These are phyloP conservation scores for Fusarium sterilihyphosum DNA, from an alignment of 2,329 filamentous ascomycete genomes.

Conservation along the genomic window DNA sequence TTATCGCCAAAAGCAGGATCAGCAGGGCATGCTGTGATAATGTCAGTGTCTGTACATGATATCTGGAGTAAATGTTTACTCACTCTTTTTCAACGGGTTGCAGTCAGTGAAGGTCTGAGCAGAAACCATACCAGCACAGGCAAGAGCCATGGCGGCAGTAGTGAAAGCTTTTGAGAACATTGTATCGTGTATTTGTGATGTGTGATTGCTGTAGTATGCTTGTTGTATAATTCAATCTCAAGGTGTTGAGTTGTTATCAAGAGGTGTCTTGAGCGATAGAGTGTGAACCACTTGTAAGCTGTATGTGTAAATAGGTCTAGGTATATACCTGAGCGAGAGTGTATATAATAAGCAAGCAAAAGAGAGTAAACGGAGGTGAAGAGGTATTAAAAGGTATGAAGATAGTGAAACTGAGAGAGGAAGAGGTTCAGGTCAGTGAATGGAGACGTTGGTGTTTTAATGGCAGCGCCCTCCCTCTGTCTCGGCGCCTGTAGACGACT, in stretches of 20 bases:
- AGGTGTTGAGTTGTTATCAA: slow-evolving; percentile 22
- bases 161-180: slow-evolving; percentile 59
- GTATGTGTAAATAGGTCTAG: background rate
- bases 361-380: slow-evolving; percentile 8
- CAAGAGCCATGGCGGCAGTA: slow-evolving; percentile 58
- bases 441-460: slow-evolving; percentile 36
- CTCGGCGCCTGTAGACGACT: slow-evolving; percentile 20
- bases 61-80: background rate
- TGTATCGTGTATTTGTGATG: slow-evolving; percentile 24
- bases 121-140: slow-evolving; percentile 59
- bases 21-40: slow-evolving; percentile 68
- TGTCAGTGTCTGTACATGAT: background rate
- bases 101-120: slow-evolving; percentile 68
- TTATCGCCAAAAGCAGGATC: slow-evolving; percentile 79
- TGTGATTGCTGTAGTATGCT: slow-evolving; percentile 3
- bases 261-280: slow-evolving; percentile 24
- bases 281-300: slow-evolving; percentile 29
- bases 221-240: slow-evolving; percentile 5
- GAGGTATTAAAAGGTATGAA: slow-evolving; percentile 33
- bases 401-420: slow-evolving; percentile 8
- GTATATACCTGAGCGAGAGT: slow-evolving; percentile 27
- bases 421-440: slow-evolving; percentile 6
- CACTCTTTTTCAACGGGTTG: slow-evolving; percentile 64
- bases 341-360: background rate
- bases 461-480: slow-evolving; percentile 11